Evolutionary conservation across 2,329 filamentous ascomycete genomes (phyloP).

Genomic region (Juglanconis oblonga): DNA sequence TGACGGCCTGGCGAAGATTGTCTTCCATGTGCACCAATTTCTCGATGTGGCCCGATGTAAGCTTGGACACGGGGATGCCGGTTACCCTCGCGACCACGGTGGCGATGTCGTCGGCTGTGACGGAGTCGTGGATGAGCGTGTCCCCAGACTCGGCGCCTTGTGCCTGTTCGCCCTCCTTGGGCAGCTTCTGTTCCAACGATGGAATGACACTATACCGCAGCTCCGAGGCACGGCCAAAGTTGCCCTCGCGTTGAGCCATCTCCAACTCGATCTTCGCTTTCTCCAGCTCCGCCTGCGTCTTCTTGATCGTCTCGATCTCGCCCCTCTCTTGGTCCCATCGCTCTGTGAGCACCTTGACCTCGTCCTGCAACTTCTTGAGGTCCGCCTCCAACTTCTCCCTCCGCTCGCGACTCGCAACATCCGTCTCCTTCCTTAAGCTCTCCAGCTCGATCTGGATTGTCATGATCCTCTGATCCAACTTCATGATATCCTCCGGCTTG

Average conservation of each 20-base stretch:
- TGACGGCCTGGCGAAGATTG: constrained; percentile 74
- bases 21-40: constrained; percentile 97
- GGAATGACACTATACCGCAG: constrained; percentile 87
- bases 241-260: constrained; percentile 78
- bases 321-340: constrained; percentile 88
- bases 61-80: constrained; percentile 86
- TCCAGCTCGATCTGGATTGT: constrained; percentile 97
- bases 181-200: constrained; percentile 72
- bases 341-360: constrained; percentile 70
- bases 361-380: constrained; percentile 72
- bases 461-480: constrained; percentile 91
- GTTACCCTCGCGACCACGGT: constrained; percentile 87
- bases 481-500: constrained; percentile 91
- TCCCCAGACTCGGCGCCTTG: constrained; percentile 35
- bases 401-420: constrained; percentile 83
- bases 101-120: constrained; percentile 94
- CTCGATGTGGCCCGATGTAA: constrained; percentile 91
- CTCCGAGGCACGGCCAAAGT: constrained; percentile 89
- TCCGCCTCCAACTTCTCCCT: constrained; percentile 80
- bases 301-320: constrained; percentile 85
- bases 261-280: constrained; percentile 82
- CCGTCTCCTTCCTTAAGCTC: constrained; percentile 89
- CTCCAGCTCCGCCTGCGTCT: constrained; percentile 84
- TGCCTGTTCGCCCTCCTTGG: constrained; percentile 61
- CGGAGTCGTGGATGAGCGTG: constrained; percentile 82